Evolutionary conservation across 331 rosid species (phyloP), one percentile per base, ranked within the genome.

Genomic region (Dryas integrifolia): DNA sequence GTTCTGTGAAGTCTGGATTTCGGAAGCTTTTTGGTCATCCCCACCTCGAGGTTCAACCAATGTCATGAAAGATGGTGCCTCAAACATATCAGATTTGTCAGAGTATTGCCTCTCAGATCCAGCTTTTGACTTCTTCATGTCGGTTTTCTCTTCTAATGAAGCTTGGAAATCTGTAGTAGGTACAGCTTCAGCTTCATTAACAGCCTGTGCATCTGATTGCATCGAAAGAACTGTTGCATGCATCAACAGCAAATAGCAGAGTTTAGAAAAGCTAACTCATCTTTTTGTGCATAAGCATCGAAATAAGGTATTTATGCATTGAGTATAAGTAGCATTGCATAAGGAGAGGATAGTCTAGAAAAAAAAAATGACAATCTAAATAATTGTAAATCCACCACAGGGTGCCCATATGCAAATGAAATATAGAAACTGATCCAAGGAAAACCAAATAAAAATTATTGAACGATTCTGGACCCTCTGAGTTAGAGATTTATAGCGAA

Each of bases 41-140:
- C 46, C 59, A 10, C 73, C 76, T 48, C 56, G 70, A 13, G 85
- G 78, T 75, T 91, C 92, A n/a, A 91, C 96, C 88, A 88, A 58
- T 26, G 97, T 89, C 87, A 84, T 82, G 84, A 94, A 94, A 63
- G 97, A 91, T 5, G 96, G 98, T 3, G 95, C 77, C 76, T 89
- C 96, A 70, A 82, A 82, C 85, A 78, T 58, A 26, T 89, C 96
- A 48, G 86, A 82, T 78, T 84, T 88, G 62, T 77, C 86, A 5
- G 84, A 72, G 48, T 59, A 82, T 68, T 76, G 87, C 57, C 75
- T 57, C 41, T 78, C 88, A 21, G 81, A 5, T 26, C 77, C 76
- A 62, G 76, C 72, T 58, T 81, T 71, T 8, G 76, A 51, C 80
- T 55, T 64, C 69, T 74, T 81, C 57, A 12, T n/a, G 81, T 64